Evolutionary conservation across 2,329 filamentous ascomycete species (phyloP).

Genomic region (Cadophora sp.): DNA sequence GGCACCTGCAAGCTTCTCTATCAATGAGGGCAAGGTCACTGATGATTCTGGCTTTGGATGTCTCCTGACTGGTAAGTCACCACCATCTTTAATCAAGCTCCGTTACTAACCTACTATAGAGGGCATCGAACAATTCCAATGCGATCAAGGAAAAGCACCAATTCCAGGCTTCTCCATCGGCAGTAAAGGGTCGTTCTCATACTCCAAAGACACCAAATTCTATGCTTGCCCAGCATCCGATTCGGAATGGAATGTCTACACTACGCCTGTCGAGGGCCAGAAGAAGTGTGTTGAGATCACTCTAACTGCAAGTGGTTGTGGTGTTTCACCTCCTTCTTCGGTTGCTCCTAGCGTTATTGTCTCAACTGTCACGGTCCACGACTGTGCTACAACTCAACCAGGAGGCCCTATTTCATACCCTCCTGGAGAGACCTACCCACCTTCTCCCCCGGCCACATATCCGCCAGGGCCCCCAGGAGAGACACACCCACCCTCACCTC

Average conservation of each 20-base stretch:
- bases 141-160: constrained; percentile 60
- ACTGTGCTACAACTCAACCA: constrained; percentile 19
- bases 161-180: constrained; percentile 62
- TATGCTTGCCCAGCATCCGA: constrained; percentile 64
- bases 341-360: neutral
- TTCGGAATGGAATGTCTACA: constrained; percentile 63
- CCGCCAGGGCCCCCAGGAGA: constrained; percentile 1
- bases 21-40: constrained; percentile 60
- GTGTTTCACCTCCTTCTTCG: constrained; percentile 13
- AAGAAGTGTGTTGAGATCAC: constrained; percentile 58
- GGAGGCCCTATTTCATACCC: constrained; percentile 2
- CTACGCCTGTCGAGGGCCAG: constrained; percentile 49
- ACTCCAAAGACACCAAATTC: constrained; percentile 57
- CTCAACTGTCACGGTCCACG: constrained; percentile 28
- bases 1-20: constrained; percentile 57
- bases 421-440: neutral
- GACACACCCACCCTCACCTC: neutral
- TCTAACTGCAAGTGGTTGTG: constrained; percentile 52
- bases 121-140: constrained; percentile 36
- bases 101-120: constrained; percentile 18
- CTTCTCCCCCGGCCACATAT: neutral
- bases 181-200: constrained; percentile 58
- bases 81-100: neutral
- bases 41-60: constrained; percentile 65
- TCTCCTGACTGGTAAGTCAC: constrained; percentile 62